Percentiles rank a stretch among this genome's conserved stretches.
These are phyloP conservation scores for Coemansia sp. DNA, from an alignment of 371 early-diverging fungal genomes.

Conservation along the genomic window DNA sequence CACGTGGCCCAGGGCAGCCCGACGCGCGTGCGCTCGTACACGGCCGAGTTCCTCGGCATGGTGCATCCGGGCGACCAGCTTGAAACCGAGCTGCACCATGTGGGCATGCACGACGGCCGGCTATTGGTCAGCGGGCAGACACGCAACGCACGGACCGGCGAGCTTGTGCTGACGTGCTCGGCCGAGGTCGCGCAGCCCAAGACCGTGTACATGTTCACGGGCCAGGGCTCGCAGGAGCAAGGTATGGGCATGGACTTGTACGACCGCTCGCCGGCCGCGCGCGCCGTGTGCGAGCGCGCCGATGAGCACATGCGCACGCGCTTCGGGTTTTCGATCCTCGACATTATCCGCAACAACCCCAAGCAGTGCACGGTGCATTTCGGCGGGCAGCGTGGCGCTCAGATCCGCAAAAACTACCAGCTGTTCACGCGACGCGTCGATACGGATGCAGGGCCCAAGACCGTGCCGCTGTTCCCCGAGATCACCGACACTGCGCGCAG, in stretches of 20 bases:
- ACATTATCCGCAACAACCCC: slow-evolving; percentile 92
- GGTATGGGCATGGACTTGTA: slow-evolving; percentile 97
- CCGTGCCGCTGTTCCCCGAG: slow-evolving; percentile 83
- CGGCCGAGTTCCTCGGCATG: slow-evolving; percentile 81
- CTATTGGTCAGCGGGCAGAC: slow-evolving; percentile 90
- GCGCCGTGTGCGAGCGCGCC: slow-evolving; percentile 90
- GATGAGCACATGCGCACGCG: slow-evolving; percentile 84
- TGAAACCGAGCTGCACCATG: slow-evolving; percentile 83
- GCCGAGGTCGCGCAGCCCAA: slow-evolving; percentile 91
- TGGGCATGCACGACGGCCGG: slow-evolving; percentile 92
- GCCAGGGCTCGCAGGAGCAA: slow-evolving; percentile 96
- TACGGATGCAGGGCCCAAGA: slow-evolving; percentile 65
- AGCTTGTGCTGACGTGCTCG: slow-evolving; percentile 80
- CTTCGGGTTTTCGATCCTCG: slow-evolving; percentile 91
- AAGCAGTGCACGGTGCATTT: slow-evolving; percentile 89
- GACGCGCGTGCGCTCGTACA: slow-evolving; percentile 78
- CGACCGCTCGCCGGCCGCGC: slow-evolving; percentile 79
- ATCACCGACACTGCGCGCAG: slow-evolving; percentile 76
- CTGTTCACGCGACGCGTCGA: slow-evolving; percentile 87
- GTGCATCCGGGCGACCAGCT: slow-evolving; percentile 86
- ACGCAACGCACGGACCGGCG: slow-evolving; percentile 73
- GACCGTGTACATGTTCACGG: slow-evolving; percentile 94
- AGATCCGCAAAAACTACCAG: slow-evolving; percentile 87
- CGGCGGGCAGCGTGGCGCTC: slow-evolving; percentile 89
- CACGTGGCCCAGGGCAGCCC: slow-evolving; percentile 91